Evolutionary conservation across 208 protist species (phyloP).

Genomic region (Angomonas deanei): DNA sequence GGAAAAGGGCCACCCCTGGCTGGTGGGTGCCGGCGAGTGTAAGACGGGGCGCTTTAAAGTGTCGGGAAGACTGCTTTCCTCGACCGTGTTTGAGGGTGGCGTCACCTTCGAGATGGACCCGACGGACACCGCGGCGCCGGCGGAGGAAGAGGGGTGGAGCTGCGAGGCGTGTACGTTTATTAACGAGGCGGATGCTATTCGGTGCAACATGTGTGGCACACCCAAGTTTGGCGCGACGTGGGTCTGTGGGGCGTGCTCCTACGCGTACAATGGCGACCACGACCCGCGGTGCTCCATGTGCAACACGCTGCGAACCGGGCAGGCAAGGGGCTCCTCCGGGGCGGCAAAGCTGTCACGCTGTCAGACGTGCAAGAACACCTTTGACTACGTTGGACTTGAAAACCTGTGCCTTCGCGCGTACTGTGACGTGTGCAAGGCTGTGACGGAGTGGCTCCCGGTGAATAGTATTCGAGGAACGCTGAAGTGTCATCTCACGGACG

Average conservation of each 20-base stretch:
- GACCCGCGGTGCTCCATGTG: slow-evolving; percentile 60
- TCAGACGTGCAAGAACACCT: slow-evolving; percentile 30
- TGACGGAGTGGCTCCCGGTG: slow-evolving; percentile 64
- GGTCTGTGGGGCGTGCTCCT: slow-evolving; percentile 67
- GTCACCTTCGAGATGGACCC: slow-evolving; percentile 45
- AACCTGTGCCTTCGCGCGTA: slow-evolving; percentile 30
- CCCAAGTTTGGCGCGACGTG: slow-evolving; percentile 63
- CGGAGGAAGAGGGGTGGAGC: slow-evolving; percentile 43
- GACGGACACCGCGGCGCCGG: slow-evolving; percentile 9
- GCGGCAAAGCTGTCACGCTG: slow-evolving; percentile 24
- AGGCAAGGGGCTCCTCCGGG: slow-evolving; percentile 1
- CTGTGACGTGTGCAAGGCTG: slow-evolving; percentile 40
- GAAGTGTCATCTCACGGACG: slow-evolving; percentile 43
- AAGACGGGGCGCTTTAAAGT: slow-evolving; percentile 46
- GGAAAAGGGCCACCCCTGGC: slow-evolving; percentile 4
- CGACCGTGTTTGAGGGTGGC: slow-evolving; percentile 33
- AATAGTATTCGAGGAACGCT: slow-evolving; percentile 35
- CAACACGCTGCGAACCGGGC: slow-evolving; percentile 31
- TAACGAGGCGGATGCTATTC: slow-evolving; percentile 56
- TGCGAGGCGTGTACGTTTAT: slow-evolving; percentile 79
- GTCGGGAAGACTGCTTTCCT: slow-evolving; percentile 26
- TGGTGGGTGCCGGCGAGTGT: slow-evolving; percentile 48
- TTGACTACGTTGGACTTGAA: slow-evolving; percentile 41
- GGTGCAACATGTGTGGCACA: slow-evolving; percentile 81
- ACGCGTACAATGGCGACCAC: slow-evolving; percentile 65